Conservation (phyloP, 192 early-diverging fungal genomes). For the Podila epicladia region DNA sequence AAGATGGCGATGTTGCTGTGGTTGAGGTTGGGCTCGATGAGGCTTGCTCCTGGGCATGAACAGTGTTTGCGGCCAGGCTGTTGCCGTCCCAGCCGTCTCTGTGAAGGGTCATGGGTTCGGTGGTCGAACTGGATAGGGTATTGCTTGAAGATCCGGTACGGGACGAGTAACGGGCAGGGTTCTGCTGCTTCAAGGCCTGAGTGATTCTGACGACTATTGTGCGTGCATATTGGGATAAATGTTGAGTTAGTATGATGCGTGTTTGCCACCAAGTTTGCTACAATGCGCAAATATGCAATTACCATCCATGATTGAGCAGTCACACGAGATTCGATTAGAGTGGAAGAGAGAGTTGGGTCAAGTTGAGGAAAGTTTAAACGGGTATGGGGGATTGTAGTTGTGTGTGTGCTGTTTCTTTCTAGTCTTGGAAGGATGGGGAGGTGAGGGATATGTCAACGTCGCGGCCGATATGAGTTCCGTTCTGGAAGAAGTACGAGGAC, state of each 20-base stretch:
- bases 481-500: constrained; percentile 55
- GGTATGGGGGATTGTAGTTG: neutral
- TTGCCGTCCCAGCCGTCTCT: neutral
- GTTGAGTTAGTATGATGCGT: neutral
- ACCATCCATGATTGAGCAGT: constrained; percentile 21
- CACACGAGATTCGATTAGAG: constrained; percentile 7
- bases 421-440: neutral
- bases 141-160: constrained; percentile 1
- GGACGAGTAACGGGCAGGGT: constrained; percentile 17
- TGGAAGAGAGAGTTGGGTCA: too few relatives aligned
- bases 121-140: neutral
- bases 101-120: neutral
- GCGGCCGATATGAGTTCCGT: constrained; percentile 53
- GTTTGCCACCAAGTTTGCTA: neutral
- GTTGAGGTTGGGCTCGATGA: neutral
- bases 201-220: constrained; percentile 41
- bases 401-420: neutral
- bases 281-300: neutral
- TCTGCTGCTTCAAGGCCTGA: constrained; percentile 38
- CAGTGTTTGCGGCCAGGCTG: constrained; percentile 6
- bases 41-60: constrained; percentile 6
- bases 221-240: neutral
- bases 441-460: constrained; percentile 40
- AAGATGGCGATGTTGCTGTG: constrained; percentile 11
- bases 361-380: constrained; percentile 2